Evolutionary conservation across 305 asterid genomes (phyloP), one percentile per base, ranked within the genome.

Genomic region (Ruellia speciosa): DNA sequence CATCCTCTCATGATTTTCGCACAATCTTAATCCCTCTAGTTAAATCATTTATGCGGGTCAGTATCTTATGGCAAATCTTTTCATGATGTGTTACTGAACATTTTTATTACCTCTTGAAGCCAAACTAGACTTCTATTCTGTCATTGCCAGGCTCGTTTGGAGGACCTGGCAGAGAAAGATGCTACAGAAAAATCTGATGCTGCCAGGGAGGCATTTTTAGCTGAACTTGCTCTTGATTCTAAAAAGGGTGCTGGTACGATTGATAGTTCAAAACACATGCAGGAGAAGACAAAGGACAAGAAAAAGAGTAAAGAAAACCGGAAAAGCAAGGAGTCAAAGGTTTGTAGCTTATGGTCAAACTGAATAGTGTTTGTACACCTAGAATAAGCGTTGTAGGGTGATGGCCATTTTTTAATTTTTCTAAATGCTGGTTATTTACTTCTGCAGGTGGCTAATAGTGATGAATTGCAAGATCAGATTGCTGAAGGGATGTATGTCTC

Each of bases 111-210:
- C 54, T 46, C 60, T 70, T 15, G 53, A 52, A 33, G 48, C 37
- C 63, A 60, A 55, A 55, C 61, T 67, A 18, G 59, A 59, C 54
- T 68, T 62, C 68, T 67, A 37, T 66, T 35, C 14, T 71, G 49
- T 49, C 39, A 50, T 51, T 67, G 76, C 43, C 70, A 90, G 98
- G 79, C 88, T 9, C 78, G 73, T 62, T 60, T 90, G 76, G 94
- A 90, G 77, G 88, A 80, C 77, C 72, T 82, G 72, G 94, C 96
- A 14, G 95, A 85, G 72, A 87, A 81, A 82, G 96, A 87, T 74
- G 97, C 97, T 58, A 85, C 89, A 34, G 87, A 85, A 75, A 90
- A 85, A 74, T 87, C 97, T 63, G 96, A 90, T 74, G 96, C 97
- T 62, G 95, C 87, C 33, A 83, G 95, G 63, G 97, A 87, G 79